These are phyloP conservation scores for Suillus tomentosus DNA, from an alignment of 768 basidiomycete genomes.

Conservation along the genomic window DNA sequence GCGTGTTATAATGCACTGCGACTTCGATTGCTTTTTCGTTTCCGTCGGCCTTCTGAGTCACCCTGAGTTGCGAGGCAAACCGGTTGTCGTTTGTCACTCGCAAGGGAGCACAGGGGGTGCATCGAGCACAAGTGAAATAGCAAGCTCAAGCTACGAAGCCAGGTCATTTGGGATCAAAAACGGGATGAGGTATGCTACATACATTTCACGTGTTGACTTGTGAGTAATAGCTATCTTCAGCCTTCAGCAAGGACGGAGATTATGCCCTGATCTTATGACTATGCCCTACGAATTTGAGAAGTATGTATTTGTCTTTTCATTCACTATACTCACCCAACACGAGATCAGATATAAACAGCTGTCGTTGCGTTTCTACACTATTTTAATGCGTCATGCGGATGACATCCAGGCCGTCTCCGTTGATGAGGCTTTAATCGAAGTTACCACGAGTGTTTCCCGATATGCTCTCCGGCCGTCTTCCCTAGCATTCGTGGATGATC, in stretches of 20 bases:
- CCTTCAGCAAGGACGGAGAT: slow-evolving; percentile 73
- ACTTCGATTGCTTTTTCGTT: slow-evolving; percentile 98
- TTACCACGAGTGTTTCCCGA: slow-evolving; percentile 60
- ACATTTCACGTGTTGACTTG: background rate
- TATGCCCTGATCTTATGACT: slow-evolving; percentile 73
- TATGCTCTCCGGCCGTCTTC: slow-evolving; percentile 26
- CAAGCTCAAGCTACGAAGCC: slow-evolving; percentile 94
- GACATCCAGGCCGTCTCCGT: slow-evolving; percentile 95
- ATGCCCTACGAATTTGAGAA: slow-evolving; percentile 94
- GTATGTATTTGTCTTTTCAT: slow-evolving; percentile 37
- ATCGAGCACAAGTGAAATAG: slow-evolving; percentile 91
- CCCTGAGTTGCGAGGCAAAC: slow-evolving; percentile 82
- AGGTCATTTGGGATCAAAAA: slow-evolving; percentile 85
- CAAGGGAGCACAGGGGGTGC: slow-evolving; percentile 71
- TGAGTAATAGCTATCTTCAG: slow-evolving; percentile 38
- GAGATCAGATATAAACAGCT: slow-evolving; percentile 74
- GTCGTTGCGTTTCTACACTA: slow-evolving; percentile 89
- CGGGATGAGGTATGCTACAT: slow-evolving; percentile 80
- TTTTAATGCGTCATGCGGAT: slow-evolving; percentile 87
- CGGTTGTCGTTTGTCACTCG: slow-evolving; percentile 95
- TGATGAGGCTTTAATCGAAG: slow-evolving; percentile 94
- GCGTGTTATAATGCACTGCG: slow-evolving; percentile 85
- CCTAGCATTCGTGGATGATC: slow-evolving; percentile 43
- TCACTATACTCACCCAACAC: background rate
- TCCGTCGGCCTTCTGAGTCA: slow-evolving; percentile 82